These are phyloP conservation scores for Paratinospora sagittata DNA, from an alignment of 164 flowering plant species.

Conservation along the genomic window DNA sequence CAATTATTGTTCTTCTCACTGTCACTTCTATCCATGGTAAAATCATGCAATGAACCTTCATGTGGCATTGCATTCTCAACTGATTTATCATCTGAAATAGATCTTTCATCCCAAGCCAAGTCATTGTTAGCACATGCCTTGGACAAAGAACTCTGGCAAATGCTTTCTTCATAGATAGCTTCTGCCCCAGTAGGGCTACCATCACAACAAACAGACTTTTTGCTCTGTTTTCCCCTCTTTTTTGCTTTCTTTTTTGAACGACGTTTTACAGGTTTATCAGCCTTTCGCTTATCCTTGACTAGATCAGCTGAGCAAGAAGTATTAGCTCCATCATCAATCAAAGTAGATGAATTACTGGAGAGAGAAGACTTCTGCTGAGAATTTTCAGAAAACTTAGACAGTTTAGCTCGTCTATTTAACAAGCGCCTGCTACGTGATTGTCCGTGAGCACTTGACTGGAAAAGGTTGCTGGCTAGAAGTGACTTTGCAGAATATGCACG, in stretches of 20 bases:
- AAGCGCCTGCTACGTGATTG: constrained; percentile 19
- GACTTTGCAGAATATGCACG: constrained; percentile 22
- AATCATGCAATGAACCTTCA: constrained; percentile 12
- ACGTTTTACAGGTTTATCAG: constrained; percentile 21
- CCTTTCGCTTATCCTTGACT: constrained; percentile 16
- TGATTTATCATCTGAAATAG: constrained; percentile 6
- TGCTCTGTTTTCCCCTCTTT: constrained; percentile 37
- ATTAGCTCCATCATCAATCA: constrained; percentile 18
- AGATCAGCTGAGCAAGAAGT: constrained; percentile 19
- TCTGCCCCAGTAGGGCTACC: constrained; percentile 14
- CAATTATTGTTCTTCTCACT: constrained; percentile 9
- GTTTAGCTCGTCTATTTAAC: constrained; percentile 16
- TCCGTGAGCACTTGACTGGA: constrained; percentile 20
- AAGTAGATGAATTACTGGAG: constrained; percentile 18
- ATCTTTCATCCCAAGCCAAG: constrained; percentile 16
- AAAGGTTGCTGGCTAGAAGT: constrained; percentile 14
- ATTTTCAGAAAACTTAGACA: constrained; percentile 17
- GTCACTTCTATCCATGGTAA: constrained; percentile 2
- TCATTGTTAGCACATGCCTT: constrained; percentile 21
- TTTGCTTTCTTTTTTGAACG: constrained; percentile 33
- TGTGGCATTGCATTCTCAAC: constrained; percentile 16
- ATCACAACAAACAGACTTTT: constrained; percentile 18
- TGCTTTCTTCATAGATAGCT: constrained; percentile 21
- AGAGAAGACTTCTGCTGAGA: constrained; percentile 12
- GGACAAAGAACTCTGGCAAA: constrained; percentile 17